These are phyloP conservation scores for Psilocybe subaeruginosa DNA, from an alignment of 768 basidiomycete genomes.

Conservation along the genomic window DNA sequence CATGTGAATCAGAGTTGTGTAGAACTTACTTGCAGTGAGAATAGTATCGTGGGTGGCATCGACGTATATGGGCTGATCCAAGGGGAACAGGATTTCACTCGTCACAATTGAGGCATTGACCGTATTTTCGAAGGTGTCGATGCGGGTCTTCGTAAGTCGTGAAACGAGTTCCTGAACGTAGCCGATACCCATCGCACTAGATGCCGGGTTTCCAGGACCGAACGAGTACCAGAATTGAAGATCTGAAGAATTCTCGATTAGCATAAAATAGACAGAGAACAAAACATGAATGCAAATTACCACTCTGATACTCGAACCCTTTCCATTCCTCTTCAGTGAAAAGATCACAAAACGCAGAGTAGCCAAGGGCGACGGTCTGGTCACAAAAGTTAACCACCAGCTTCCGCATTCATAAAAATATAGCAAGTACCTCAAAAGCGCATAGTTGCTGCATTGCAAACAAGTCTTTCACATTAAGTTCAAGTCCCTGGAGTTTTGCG, in stretches of 20 bases:
- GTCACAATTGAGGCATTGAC: conserved; percentile 73
- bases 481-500: conserved; percentile 49
- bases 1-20: not conserved
- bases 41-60: conserved; percentile 82
- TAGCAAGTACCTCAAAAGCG: conserved; percentile 63
- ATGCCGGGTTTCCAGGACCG: conserved; percentile 70
- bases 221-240: conserved; percentile 65
- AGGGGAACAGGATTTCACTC: conserved; percentile 54
- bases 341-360: conserved; percentile 74
- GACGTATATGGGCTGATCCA: conserved; percentile 65
- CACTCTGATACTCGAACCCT: conserved; percentile 67
- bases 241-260: conserved; percentile 30
- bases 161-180: conserved; percentile 74
- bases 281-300: conserved; percentile 14
- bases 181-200: conserved; percentile 64
- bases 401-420: not conserved
- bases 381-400: not conserved
- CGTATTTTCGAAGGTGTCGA: conserved; percentile 58
- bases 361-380: conserved; percentile 79
- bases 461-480: conserved; percentile 53
- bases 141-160: conserved; percentile 63
- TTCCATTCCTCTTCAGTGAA: conserved; percentile 86
- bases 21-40: conserved; percentile 60
- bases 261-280: not conserved
- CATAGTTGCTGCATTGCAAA: conserved; percentile 70